Evolutionary conservation across 768 basidiomycete genomes (phyloP).

Genomic region (Cytidiella melzeri): DNA sequence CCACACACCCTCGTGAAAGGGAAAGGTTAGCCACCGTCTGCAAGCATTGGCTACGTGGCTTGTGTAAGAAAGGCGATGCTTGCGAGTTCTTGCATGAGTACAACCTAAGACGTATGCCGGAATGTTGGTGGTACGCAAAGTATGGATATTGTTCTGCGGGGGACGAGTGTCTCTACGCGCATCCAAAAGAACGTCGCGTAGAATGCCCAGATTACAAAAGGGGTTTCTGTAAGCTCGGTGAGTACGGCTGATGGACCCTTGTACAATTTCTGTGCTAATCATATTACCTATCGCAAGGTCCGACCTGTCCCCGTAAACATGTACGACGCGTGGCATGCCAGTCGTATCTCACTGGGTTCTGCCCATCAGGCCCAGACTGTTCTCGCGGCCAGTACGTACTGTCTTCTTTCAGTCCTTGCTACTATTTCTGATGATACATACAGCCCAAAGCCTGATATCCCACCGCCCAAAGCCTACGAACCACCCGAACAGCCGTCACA

Average conservation of each 20-base stretch:
- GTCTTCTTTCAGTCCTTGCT: constrained; percentile 1
- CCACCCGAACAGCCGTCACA: constrained; percentile 70
- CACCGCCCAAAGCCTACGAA: constrained; percentile 68
- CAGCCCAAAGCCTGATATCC: constrained; percentile 75
- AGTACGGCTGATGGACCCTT: constrained; percentile 19
- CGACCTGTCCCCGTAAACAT: constrained; percentile 86
- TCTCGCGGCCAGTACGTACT: constrained; percentile 77
- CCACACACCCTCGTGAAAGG: constrained; percentile 77
- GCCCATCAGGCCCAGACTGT: constrained; percentile 86
- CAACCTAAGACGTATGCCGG: constrained; percentile 95
- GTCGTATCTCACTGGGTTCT: constrained; percentile 87
- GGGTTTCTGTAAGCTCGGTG: constrained; percentile 93
- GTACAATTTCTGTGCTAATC: neutral
- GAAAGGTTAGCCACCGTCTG: constrained; percentile 89
- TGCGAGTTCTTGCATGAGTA: constrained; percentile 99
- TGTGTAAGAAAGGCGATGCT: constrained; percentile 96
- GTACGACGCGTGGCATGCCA: constrained; percentile 89
- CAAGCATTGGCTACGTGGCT: constrained; percentile 96
- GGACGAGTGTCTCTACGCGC: constrained; percentile 95
- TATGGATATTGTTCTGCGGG: constrained; percentile 97
- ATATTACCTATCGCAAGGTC: constrained; percentile 45
- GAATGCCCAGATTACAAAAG: constrained; percentile 95
- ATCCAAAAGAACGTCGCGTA: constrained; percentile 84
- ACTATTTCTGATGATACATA: constrained; percentile 11
- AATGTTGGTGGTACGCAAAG: constrained; percentile 98